A percentile compares a stretch with the other conserved stretches of the same genome.
Evolutionary conservation across 768 basidiomycete species (phyloP).

Genomic region (Pisolithus orientalis): DNA sequence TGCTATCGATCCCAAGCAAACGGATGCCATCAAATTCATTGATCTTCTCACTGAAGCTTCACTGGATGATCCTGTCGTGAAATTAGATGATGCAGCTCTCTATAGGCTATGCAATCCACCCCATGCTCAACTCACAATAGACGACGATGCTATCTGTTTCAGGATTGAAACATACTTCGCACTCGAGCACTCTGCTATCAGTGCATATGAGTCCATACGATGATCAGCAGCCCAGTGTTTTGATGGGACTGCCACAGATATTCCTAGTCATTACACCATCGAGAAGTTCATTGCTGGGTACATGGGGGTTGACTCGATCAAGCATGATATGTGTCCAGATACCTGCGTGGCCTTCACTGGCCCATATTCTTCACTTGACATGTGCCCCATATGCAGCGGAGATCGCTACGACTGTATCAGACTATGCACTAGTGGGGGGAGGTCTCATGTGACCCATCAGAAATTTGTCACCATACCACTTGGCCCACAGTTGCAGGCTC

Average conservation of each 20-base stretch:
- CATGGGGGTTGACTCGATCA: too few species aligned
- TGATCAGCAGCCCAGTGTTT: neutral
- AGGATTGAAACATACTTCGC: neutral
- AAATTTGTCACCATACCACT: constrained; percentile 11
- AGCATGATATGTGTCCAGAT: constrained; percentile 13
- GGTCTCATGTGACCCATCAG: constrained; percentile 1
- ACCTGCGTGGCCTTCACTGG: neutral
- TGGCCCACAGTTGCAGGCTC: too few species aligned
- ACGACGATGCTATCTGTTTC: constrained; percentile 7
- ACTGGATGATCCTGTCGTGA: constrained; percentile 3
- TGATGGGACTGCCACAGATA: constrained; percentile 7
- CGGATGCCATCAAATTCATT: constrained; percentile 4
- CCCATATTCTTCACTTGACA: neutral
- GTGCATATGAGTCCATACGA: neutral
- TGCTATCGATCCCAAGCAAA: neutral
- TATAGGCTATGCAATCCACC: constrained; percentile 23
- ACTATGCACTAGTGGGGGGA: neutral
- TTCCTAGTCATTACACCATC: constrained; percentile 4
- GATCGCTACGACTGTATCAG: neutral
- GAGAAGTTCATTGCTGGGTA: too few species aligned
- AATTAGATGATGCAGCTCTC: constrained; percentile 14
- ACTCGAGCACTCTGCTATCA: too few species aligned
- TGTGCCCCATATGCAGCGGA: constrained; percentile 24
- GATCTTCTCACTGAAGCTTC: constrained; percentile 7
- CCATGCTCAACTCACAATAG: constrained; percentile 8